phyloP scores from a whole-genome alignment of 345 rosid species.

The Populus nigra region DNA sequence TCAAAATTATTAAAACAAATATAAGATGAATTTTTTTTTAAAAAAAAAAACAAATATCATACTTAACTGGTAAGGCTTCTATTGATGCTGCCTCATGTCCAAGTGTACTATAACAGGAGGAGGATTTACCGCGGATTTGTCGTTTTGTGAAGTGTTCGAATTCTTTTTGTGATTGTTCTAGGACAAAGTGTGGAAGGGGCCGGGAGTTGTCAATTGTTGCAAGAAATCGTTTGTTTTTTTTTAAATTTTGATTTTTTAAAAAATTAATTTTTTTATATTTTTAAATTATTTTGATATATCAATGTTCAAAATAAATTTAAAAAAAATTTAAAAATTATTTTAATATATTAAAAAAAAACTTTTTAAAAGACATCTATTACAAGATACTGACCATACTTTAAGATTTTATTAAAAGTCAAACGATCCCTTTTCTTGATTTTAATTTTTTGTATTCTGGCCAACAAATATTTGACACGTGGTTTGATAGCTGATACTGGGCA shows the following conservation, averaged over 20 bases:
- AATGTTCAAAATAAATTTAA: no score
- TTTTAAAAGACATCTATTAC: no score
- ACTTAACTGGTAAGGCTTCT: background rate
- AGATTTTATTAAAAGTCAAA: slow-evolving; percentile 12
- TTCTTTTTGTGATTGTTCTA: slow-evolving; percentile 4
- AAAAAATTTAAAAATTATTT: no score
- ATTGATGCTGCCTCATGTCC: background rate
- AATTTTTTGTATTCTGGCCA: background rate
- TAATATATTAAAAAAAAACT: no score
- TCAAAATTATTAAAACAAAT: no score
- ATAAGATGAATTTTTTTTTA: no score
- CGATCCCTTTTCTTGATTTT: slow-evolving; percentile 6
- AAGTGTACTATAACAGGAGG: background rate
- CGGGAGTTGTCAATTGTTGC: background rate
- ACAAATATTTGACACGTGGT: background rate
- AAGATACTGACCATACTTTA: background rate
- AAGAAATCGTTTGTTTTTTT: no score
- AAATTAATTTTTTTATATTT: no score
- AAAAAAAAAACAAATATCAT: background rate
- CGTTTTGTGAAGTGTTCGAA: slow-evolving; percentile 38
- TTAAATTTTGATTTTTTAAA: no score
- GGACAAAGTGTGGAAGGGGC: background rate
- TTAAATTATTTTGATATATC: no score
- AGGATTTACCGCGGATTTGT: slow-evolving; percentile 32
- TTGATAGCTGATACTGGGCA: background rate